Evolutionary conservation across 78 protist genomes (phyloP).

Genomic region (Isochrysis galbana): DNA sequence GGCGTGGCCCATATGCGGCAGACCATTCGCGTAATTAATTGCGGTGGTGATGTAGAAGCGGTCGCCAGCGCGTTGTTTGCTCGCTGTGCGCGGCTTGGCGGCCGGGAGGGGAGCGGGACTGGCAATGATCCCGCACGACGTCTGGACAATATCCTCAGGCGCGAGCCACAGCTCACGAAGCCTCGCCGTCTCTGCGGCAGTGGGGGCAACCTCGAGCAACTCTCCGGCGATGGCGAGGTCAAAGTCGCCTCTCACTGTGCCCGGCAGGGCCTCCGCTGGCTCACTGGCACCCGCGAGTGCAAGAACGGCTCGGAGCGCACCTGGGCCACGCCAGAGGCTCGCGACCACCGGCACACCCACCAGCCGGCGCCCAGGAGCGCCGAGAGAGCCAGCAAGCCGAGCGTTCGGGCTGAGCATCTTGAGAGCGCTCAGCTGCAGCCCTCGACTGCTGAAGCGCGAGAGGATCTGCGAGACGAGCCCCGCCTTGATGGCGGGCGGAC

Average conservation of each 20-base stretch:
- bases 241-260: no score
- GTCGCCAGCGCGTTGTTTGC: not conserved
- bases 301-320: not conserved
- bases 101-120: no score
- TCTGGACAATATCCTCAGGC: not conserved
- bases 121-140: no score
- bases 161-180: not conserved
- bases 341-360: not conserved
- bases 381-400: not conserved
- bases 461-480: not conserved
- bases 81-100: not conserved
- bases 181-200: not conserved
- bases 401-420: not conserved
- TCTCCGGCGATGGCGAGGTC: no score
- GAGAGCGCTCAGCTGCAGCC: not conserved
- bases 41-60: constrained; percentile 44
- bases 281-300: not conserved
- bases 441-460: not conserved
- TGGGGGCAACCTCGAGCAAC: not conserved
- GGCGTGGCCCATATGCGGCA: constrained; percentile 54
- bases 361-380: not conserved
- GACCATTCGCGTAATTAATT: constrained; percentile 47
- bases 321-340: not conserved
- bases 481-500: not conserved
- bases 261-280: no score